Evolutionary conservation across 2,329 filamentous ascomycete genomes (phyloP).

Genomic region (Fusarium sp.): DNA sequence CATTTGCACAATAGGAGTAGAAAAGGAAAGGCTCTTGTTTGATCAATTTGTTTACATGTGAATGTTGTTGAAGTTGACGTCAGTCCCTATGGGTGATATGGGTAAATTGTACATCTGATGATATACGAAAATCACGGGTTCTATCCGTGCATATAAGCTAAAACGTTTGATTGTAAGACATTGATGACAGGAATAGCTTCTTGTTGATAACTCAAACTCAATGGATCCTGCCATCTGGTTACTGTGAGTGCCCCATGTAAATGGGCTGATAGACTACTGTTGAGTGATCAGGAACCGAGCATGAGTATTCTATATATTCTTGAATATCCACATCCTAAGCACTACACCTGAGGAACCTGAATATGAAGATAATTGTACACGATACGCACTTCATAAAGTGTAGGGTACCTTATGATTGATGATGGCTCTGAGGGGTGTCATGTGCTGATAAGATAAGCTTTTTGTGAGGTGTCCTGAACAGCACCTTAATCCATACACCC

Average conservation of each 20-base stretch:
- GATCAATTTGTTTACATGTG: constrained; percentile 38
- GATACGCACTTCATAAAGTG: neutral
- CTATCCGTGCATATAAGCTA: no score
- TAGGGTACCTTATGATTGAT: constrained; percentile 31
- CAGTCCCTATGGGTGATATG: neutral
- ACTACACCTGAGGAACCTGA: accelerated
- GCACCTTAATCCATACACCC: constrained; percentile 13
- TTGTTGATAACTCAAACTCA: neutral
- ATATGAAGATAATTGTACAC: neutral
- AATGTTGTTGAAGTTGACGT: constrained; percentile 7
- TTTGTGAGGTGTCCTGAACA: constrained; percentile 51
- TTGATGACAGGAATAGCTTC: neutral
- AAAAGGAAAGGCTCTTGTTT: constrained; percentile 54
- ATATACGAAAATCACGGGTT: neutral
- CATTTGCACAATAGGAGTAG: constrained; percentile 54
- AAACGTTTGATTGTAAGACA: neutral
- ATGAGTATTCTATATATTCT: neutral
- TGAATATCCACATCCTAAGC: neutral
- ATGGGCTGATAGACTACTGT: no score
- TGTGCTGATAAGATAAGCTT: constrained; percentile 56
- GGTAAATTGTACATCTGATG: neutral
- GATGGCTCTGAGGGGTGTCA: constrained; percentile 44
- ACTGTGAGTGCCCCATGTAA: accelerated
- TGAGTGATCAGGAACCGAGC: neutral
- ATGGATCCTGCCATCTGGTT: neutral